A percentile compares a stretch with the other conserved stretches of the same genome.
These are phyloP conservation scores for Coemansia sp. DNA, from an alignment of 192 early-diverging fungal species.

Conservation along the genomic window DNA sequence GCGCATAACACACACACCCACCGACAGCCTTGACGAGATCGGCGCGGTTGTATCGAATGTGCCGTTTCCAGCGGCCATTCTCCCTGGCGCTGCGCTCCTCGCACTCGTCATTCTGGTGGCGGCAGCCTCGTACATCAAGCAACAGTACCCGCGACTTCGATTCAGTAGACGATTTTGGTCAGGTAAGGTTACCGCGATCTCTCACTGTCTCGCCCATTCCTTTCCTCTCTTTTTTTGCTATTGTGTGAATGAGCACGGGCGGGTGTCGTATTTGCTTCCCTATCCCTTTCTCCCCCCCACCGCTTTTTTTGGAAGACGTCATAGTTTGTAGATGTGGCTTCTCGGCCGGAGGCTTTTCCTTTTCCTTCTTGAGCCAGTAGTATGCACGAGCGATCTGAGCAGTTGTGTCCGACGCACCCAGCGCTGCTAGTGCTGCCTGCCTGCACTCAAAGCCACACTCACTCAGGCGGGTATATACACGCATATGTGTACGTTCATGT, in stretches of 20 bases:
- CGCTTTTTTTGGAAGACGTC: no score
- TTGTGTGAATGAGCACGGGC: slow-evolving; percentile 3
- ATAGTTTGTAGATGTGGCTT: background rate
- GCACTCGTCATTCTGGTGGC: slow-evolving; percentile 16
- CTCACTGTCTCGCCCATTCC: background rate
- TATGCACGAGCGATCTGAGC: slow-evolving; percentile 7
- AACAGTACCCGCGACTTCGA: slow-evolving; percentile 11
- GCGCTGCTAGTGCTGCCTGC: background rate
- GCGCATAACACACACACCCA: slow-evolving; percentile 2
- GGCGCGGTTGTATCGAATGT: slow-evolving; percentile 5
- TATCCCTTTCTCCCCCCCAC: background rate
- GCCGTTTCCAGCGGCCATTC: slow-evolving; percentile 18
- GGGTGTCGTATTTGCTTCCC: background rate
- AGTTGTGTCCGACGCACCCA: background rate
- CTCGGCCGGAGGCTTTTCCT: background rate
- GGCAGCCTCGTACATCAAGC: slow-evolving; percentile 11
- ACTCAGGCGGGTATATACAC: slow-evolving; percentile 4
- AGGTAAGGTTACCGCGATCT: slow-evolving; percentile 14
- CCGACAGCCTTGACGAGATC: background rate
- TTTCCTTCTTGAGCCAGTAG: background rate
- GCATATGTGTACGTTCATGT: slow-evolving; percentile 2
- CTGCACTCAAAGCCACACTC: slow-evolving; percentile 1
- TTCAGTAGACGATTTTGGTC: slow-evolving; percentile 1
- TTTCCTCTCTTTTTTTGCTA: no score
- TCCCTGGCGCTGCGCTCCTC: slow-evolving; percentile 37